Evolutionary conservation across 2,329 filamentous ascomycete species (phyloP).

Genomic region (Neonectria neomacrospora): DNA sequence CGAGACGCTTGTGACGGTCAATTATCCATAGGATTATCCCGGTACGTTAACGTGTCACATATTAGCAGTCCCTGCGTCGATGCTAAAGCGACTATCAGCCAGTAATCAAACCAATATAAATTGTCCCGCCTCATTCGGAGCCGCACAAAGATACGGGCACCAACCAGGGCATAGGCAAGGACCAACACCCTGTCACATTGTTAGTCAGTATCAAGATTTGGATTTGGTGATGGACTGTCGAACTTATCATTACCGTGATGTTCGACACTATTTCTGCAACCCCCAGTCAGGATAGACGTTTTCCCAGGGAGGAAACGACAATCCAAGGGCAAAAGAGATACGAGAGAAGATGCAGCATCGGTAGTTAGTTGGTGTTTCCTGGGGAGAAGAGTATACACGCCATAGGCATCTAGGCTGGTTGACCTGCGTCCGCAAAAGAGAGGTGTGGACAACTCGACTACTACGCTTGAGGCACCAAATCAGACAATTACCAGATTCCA

Average conservation of each 20-base stretch:
- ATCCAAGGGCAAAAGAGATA: neutral
- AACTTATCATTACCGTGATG: neutral
- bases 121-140: slow-evolving; percentile 13
- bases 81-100: neutral
- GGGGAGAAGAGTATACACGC: neutral
- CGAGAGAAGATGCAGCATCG: too few relatives aligned
- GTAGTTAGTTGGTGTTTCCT: too few relatives aligned
- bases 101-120: slow-evolving; percentile 7
- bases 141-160: slow-evolving; percentile 17
- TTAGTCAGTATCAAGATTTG: neutral
- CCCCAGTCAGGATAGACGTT: neutral
- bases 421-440: too few relatives aligned
- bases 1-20: neutral
- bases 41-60: slow-evolving; percentile 15
- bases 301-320: neutral
- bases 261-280: neutral
- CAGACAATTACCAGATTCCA: too few relatives aligned
- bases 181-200: neutral
- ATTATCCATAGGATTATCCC: slow-evolving; percentile 6
- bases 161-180: slow-evolving; percentile 7
- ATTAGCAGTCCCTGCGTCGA: slow-evolving; percentile 9
- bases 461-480: neutral
- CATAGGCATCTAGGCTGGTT: neutral
- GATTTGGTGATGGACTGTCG: neutral
- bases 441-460: neutral